A percentile compares a stretch with the other conserved stretches of the same genome.
Evolutionary conservation across 169 alveolate genomes (phyloP).

Genomic region (Plasmodium inui): DNA sequence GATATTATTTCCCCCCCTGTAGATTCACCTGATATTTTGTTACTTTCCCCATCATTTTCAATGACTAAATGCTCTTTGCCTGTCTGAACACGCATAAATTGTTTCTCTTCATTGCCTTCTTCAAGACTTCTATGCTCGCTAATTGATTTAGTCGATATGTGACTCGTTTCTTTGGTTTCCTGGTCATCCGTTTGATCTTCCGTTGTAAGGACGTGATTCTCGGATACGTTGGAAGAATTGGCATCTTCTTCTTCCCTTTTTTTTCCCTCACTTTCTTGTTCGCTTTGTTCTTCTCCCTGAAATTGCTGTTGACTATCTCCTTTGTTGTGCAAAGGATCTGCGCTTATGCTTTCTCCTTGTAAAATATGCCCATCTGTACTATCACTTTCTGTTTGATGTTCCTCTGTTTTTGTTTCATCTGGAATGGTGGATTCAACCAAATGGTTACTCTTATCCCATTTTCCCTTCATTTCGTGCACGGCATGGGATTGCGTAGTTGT

Average conservation of each 20-base stretch:
- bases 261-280: neutral
- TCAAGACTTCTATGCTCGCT: neutral
- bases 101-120: neutral
- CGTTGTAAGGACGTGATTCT: neutral
- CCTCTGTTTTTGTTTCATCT: neutral
- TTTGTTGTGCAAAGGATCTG: neutral
- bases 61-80: neutral
- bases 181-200: neutral
- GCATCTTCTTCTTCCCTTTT: neutral
- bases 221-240: neutral
- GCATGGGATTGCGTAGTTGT: neutral
- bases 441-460: neutral
- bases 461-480: neutral
- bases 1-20: slow-evolving; percentile 8
- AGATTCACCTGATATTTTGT: neutral
- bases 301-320: neutral
- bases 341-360: neutral
- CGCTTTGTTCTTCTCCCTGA: neutral
- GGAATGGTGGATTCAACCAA: neutral
- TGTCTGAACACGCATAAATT: neutral
- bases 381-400: neutral
- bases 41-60: neutral
- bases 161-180: neutral
- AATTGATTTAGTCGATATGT: neutral
- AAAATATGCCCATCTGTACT: neutral